phyloP scores from a whole-genome alignment of 345 rosid genomes.

The Turnera subulata region DNA sequence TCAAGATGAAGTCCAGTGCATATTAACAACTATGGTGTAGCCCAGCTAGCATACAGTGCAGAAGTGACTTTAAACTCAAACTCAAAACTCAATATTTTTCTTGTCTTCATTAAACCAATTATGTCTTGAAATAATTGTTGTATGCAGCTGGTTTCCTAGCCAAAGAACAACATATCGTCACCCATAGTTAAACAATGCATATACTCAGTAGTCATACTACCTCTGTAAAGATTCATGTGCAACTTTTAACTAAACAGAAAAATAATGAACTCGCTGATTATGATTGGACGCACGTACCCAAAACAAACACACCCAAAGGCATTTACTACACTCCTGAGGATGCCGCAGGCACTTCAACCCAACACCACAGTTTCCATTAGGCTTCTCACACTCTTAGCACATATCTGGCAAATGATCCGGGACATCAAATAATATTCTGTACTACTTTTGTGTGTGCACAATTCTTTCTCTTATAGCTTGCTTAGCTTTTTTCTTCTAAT shows the following conservation, averaged over 20 bases:
- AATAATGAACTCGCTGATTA: too few relatives aligned
- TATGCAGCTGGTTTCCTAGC: conserved; percentile 8
- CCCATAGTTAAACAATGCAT: neutral
- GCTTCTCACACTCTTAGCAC: conserved; percentile 51
- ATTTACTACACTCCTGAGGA: conserved; percentile 62
- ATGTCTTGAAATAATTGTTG: neutral
- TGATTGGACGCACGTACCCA: too few relatives aligned
- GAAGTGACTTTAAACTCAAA: neutral
- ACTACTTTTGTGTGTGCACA: conserved; percentile 32
- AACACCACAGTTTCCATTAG: conserved; percentile 60
- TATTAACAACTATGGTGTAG: too few relatives aligned
- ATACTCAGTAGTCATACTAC: too few relatives aligned
- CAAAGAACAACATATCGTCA: conserved; percentile 6
- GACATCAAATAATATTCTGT: conserved; percentile 51
- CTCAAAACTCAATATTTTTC: neutral
- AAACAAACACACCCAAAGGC: too few relatives aligned
- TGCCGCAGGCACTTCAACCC: conserved; percentile 66
- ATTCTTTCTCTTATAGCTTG: too few relatives aligned
- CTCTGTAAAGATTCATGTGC: neutral
- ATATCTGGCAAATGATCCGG: conserved; percentile 56
- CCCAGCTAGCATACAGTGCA: too few relatives aligned
- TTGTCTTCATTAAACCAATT: too few relatives aligned
- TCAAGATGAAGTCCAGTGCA: too few relatives aligned
- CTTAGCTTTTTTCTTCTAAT: too few relatives aligned
- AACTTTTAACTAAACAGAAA: neutral